Base-by-base conservation (phyloP, 2,329 filamentous ascomycete genomes). In the Penicillium freii region DNA sequence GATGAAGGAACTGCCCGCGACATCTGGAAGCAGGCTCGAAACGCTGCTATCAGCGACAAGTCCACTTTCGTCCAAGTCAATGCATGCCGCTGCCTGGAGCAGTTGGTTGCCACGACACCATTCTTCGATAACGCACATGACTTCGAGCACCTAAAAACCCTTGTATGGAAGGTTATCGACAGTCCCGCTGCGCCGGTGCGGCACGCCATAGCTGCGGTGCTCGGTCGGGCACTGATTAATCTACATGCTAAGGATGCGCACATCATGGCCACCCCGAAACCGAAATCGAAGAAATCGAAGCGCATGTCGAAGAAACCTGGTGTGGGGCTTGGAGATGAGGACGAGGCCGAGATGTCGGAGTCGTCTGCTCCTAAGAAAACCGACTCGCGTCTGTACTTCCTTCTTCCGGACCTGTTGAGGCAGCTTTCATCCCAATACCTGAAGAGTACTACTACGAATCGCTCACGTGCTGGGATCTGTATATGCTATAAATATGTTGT, bases 111-210 rank as follows among this genome's bases (percentile, higher is more conserved):
- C 56, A 79, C 84, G 60, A 97, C 92, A 0, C 75, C 83, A 0
- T 95, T 90, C 71, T 97, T 97, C 70, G 87, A 92, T 69, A 96
- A 95, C 69, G 86, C 88, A 15, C 87, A 83, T 71, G 94, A 99
- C 71, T 96, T 96, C 69, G 94, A 99, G 65, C 91, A 89, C 71
- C 77, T 97, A 21, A 92, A 93, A 74, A 84, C 84, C 34, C 85
- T 88, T 6, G 78, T 95, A 17, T 94, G 92, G 83, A 97, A 96
- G 74, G 84, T 88, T 0, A 88, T 95, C 58, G 94, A 99, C 66
- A 92, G 88, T 36, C 75, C 86, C 1, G 89, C 87, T 48, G 77
- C 87, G 0, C 82, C 87, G 29, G 91, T 96, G 51, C 85, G 94
- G 59, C 90, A 93, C 74, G 90, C 92, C 2, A 91, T 91, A 4